A percentile compares a stretch with the other conserved stretches of the same genome.
phyloP scores from a whole-genome alignment of 176 grass and related monocot species.

The Paspalum vaginatum region DNA sequence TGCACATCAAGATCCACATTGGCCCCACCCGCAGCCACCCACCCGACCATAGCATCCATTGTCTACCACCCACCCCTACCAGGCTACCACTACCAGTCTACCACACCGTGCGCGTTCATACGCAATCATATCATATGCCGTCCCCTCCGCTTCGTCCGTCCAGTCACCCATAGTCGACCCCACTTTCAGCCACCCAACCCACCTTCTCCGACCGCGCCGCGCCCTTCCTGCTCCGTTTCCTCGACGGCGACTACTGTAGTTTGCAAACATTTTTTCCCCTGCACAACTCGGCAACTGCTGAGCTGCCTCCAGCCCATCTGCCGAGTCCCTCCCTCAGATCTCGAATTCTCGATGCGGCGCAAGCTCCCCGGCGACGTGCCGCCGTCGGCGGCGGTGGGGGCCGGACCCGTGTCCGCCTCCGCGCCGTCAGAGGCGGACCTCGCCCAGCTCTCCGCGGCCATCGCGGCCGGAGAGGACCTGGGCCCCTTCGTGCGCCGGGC shows the following conservation, averaged over 20 bases:
- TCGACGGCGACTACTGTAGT: slow-evolving; percentile 13
- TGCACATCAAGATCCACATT: not conserved
- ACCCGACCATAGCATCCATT: not conserved
- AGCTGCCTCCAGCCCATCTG: slow-evolving; percentile 9
- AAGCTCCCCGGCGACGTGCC: slow-evolving; percentile 48
- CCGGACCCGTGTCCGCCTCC: slow-evolving; percentile 6
- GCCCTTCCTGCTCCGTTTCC: slow-evolving; percentile 22
- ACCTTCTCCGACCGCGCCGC: slow-evolving; percentile 3
- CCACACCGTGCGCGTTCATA: not conserved
- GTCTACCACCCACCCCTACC: not conserved
- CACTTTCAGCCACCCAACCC: slow-evolving; percentile 35
- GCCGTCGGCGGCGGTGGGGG: slow-evolving; percentile 3
- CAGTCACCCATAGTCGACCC: not conserved
- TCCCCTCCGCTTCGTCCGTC: slow-evolving; percentile 43
- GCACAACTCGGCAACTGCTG: slow-evolving; percentile 37
- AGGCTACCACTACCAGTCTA: too few relatives aligned
- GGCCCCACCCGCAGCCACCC: slow-evolving; percentile 13
- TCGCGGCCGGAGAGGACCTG: slow-evolving; percentile 79
- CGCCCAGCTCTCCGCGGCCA: slow-evolving; percentile 61
- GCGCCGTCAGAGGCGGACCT: slow-evolving; percentile 59
- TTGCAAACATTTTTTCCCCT: not conserved
- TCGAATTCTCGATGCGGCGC: slow-evolving; percentile 67
- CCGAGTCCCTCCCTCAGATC: not conserved
- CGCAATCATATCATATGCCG: not conserved
- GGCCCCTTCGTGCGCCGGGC: slow-evolving; percentile 76